Conservation (phyloP, 805 yeast species). For the Candida nonsorbophila region DNA sequence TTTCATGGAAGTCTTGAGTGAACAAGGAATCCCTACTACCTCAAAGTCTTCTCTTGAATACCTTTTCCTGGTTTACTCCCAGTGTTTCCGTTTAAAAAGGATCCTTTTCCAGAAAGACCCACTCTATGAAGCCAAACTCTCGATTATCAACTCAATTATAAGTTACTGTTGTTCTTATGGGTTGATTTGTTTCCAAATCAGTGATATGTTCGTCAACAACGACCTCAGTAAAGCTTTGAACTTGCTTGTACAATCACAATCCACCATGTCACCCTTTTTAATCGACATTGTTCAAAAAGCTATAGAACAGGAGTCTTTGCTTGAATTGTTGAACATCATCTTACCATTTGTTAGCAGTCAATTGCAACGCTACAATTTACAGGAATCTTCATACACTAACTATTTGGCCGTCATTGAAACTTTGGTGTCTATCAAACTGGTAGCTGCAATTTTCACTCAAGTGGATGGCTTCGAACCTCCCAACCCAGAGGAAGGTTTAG, state of each 20-base stretch:
- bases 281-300: conserved; percentile 53
- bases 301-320: conserved; percentile 58
- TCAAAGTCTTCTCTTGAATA: conserved; percentile 40
- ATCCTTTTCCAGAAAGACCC: conserved; percentile 37
- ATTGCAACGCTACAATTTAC: conserved; percentile 36
- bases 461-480: conserved; percentile 50
- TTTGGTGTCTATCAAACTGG: conserved; percentile 53
- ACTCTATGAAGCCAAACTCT: conserved; percentile 27
- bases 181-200: conserved; percentile 60
- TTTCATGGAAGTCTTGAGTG: conserved; percentile 53
- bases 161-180: conserved; percentile 57
- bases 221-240: conserved; percentile 24
- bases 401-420: conserved; percentile 53
- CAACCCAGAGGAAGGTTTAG: conserved; percentile 37
- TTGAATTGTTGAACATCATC: conserved; percentile 55
- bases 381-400: conserved; percentile 47
- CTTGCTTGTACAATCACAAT: conserved; percentile 15
- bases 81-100: conserved; percentile 38
- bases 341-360: conserved; percentile 39
- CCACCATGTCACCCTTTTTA: conserved; percentile 36
- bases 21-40: conserved; percentile 39
- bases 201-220: conserved; percentile 51
- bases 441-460: conserved; percentile 56
- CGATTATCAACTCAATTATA: conserved; percentile 43
- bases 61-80: conserved; percentile 40